These are phyloP conservation scores for Annulohypoxylon truncatum DNA, from an alignment of 2,329 filamentous ascomycete genomes.

Conservation along the genomic window DNA sequence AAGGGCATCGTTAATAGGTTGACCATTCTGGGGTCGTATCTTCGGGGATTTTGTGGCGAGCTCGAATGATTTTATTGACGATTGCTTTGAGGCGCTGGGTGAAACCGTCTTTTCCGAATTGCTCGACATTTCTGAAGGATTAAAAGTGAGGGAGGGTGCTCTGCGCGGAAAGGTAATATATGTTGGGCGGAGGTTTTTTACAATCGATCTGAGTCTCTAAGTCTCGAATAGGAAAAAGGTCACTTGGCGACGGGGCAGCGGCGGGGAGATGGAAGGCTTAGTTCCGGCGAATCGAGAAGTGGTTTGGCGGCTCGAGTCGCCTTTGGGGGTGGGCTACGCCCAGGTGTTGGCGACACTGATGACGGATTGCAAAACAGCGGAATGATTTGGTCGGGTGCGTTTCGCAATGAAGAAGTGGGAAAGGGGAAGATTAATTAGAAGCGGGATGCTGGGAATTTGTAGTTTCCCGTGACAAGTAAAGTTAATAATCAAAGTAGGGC, in stretches of 20 bases:
- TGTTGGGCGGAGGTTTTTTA: conserved; percentile 26
- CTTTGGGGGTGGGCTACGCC: conserved; percentile 50
- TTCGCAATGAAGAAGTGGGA: conserved; percentile 31
- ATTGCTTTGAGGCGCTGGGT: conserved; percentile 49
- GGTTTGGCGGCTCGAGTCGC: conserved; percentile 49
- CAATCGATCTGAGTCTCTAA: conserved; percentile 32
- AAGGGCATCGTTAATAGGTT: conserved; percentile 46
- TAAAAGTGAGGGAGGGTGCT: conserved; percentile 10
- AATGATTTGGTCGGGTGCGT: conserved; percentile 16
- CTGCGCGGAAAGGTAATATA: conserved; percentile 7
- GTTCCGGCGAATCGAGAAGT: conserved; percentile 36
- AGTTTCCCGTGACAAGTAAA: conserved; percentile 41
- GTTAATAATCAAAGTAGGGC: conserved; percentile 42
- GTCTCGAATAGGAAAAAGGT: conserved; percentile 39
- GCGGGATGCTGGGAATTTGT: conserved; percentile 50
- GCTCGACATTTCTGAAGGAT: conserved; percentile 49
- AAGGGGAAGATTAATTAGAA: conserved; percentile 33
- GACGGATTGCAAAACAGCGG: conserved; percentile 48
- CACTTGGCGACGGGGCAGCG: conserved; percentile 45
- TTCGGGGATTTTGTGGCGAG: conserved; percentile 47
- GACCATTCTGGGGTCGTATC: conserved; percentile 49
- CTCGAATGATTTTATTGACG: conserved; percentile 51
- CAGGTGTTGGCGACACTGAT: conserved; percentile 47
- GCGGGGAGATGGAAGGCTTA: conserved; percentile 33
- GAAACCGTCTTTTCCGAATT: conserved; percentile 49